Conservation (phyloP, 345 rosid species). For the Iberis pinnata region DNA sequence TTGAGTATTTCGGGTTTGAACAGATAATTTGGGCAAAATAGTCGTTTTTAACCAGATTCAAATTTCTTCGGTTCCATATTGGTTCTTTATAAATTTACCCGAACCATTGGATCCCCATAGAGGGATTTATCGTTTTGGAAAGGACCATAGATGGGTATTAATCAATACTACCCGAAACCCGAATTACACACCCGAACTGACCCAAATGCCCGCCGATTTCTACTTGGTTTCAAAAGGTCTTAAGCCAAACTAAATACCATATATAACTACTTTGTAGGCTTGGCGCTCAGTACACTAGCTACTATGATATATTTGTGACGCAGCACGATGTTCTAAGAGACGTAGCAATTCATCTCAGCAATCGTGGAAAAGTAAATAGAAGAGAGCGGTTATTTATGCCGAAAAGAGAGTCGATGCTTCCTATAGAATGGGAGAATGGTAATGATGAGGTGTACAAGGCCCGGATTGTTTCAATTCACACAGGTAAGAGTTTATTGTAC, state of each 20-base stretch:
- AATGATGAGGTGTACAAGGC: constrained; percentile 56
- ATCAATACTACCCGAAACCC: too few relatives aligned
- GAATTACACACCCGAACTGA: too few relatives aligned
- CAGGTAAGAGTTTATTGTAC: constrained; percentile 37
- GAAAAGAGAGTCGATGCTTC: constrained; percentile 44
- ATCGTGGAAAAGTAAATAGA: constrained; percentile 34
- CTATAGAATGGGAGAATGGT: constrained; percentile 79
- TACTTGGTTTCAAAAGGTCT: not conserved
- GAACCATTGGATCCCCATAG: too few relatives aligned
- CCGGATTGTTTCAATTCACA: constrained; percentile 67
- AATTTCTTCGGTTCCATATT: too few relatives aligned
- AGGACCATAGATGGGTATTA: too few relatives aligned
- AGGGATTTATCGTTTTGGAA: too few relatives aligned
- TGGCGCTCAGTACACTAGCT: constrained; percentile 59
- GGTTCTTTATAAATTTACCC: too few relatives aligned
- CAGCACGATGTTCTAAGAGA: constrained; percentile 89
- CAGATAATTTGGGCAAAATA: too few relatives aligned
- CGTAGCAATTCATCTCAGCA: constrained; percentile 66
- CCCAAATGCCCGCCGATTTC: not conserved
- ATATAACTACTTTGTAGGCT: constrained; percentile 38
- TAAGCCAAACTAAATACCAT: not conserved
- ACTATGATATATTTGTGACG: constrained; percentile 58
- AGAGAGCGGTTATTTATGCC: constrained; percentile 69
- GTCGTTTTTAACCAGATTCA: too few relatives aligned
- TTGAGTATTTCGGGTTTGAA: too few relatives aligned